phyloP scores from a whole-genome alignment of 768 basidiomycete species.

The Tylopilus rubrobrunneus region DNA sequence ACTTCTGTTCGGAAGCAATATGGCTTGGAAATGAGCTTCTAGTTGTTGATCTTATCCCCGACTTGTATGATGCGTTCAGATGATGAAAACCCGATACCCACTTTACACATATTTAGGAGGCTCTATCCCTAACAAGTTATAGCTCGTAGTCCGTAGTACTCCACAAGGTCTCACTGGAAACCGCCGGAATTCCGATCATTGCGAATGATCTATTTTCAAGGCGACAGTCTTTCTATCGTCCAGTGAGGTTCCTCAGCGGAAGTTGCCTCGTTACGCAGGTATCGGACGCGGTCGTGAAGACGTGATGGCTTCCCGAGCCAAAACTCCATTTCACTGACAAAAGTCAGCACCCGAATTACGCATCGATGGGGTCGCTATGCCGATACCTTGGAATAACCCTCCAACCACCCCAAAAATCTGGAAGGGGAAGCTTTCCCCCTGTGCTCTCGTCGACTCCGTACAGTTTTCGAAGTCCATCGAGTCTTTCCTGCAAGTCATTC shows the following conservation, averaged over 20 bases:
- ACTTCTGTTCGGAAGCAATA: not conserved
- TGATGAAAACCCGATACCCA: not conserved
- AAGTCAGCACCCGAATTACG: slow-evolving; percentile 5
- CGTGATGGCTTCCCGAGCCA: slow-evolving; percentile 97
- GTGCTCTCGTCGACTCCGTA: slow-evolving; percentile 49
- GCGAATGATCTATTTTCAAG: slow-evolving; percentile 36
- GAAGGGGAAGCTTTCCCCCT: slow-evolving; percentile 56
- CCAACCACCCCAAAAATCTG: slow-evolving; percentile 97
- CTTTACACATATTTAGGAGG: no score
- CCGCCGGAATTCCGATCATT: not conserved
- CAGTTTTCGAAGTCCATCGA: slow-evolving; percentile 53
- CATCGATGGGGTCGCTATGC: not conserved
- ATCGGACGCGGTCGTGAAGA: slow-evolving; percentile 85
- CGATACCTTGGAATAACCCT: slow-evolving; percentile 83
- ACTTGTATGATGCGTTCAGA: not conserved
- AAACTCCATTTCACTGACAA: slow-evolving; percentile 85
- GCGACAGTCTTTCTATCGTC: slow-evolving; percentile 78
- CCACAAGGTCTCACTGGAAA: not conserved
- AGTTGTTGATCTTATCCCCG: slow-evolving; percentile 1
- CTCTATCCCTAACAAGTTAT: slow-evolving; percentile 8
- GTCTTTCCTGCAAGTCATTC: slow-evolving; percentile 57
- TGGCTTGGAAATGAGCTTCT: not conserved
- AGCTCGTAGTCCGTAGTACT: not conserved
- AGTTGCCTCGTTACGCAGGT: slow-evolving; percentile 51
- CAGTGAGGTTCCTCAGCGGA: slow-evolving; percentile 54